Evolutionary conservation across 306 rosid species (phyloP).

Genomic region (Coriaria nepalensis): DNA sequence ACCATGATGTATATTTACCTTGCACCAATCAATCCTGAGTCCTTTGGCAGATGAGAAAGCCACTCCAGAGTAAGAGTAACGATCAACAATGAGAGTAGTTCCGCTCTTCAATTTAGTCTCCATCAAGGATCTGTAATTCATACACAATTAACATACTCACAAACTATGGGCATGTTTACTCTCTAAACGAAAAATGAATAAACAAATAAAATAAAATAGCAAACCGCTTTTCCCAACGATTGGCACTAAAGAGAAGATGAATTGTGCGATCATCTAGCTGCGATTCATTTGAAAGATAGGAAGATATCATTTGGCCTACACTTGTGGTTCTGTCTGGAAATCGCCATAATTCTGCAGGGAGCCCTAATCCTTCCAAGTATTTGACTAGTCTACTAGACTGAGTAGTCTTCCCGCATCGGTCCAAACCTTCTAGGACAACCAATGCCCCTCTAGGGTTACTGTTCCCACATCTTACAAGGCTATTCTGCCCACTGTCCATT

Average conservation of each 20-base stretch:
- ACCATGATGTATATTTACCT: conserved; percentile 29
- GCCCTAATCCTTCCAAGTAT: conserved; percentile 54
- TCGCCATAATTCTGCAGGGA: conserved; percentile 62
- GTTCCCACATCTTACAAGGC: conserved; percentile 6
- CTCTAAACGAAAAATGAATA: background rate
- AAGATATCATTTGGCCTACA: conserved; percentile 83
- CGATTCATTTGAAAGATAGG: conserved; percentile 69
- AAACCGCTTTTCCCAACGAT: conserved; percentile 96
- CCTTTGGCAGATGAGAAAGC: conserved; percentile 94
- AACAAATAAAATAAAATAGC: conserved; percentile 3
- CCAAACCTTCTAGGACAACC: conserved; percentile 89
- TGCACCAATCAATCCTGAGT: conserved; percentile 78
- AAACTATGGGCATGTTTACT: background rate
- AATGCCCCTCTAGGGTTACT: conserved; percentile 43
- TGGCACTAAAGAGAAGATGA: conserved; percentile 92
- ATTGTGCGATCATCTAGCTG: conserved; percentile 74
- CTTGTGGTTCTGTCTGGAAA: conserved; percentile 79
- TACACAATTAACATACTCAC: background rate
- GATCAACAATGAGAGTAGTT: conserved; percentile 81
- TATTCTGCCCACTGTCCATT: conserved; percentile 14
- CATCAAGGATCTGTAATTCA: conserved; percentile 58
- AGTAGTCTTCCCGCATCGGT: conserved; percentile 78
- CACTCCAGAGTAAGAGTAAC: conserved; percentile 93
- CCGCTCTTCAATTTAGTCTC: conserved; percentile 71
- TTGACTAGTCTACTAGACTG: conserved; percentile 51